A percentile compares a stretch with the other conserved stretches of the same genome.
Evolutionary conservation across 1,139 yeast species (phyloP).

Genomic region (Diutina sp.): DNA sequence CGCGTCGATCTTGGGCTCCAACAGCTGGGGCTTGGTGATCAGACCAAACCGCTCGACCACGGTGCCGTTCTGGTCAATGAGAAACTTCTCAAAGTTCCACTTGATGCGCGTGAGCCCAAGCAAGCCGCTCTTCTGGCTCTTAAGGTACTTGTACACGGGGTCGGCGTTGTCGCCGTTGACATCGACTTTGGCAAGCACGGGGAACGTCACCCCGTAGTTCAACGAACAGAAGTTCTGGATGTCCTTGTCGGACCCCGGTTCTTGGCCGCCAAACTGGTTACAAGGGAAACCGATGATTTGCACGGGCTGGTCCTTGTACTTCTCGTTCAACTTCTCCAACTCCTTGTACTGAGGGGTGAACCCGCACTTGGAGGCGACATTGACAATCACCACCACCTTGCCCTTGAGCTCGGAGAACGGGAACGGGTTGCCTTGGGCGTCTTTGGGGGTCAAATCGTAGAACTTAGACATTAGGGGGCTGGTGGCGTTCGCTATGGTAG

Average conservation of each 20-base stretch:
- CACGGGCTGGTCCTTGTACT: conserved; percentile 64
- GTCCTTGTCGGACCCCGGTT: conserved; percentile 61
- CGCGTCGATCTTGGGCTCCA: conserved; percentile 24
- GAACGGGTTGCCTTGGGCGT: conserved; percentile 46
- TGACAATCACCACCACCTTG: conserved; percentile 81
- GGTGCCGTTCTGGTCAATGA: conserved; percentile 30
- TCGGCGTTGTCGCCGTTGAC: conserved; percentile 80
- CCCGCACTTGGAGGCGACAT: conserved; percentile 88
- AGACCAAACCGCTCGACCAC: conserved; percentile 32
- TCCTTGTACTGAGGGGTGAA: conserved; percentile 75
- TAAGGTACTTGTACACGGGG: conserved; percentile 71
- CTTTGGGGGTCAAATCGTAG: conserved; percentile 41
- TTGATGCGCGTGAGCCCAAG: conserved; percentile 33
- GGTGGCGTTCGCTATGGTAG: not conserved
- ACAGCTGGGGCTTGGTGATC: conserved; percentile 26
- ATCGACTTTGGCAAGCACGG: conserved; percentile 72
- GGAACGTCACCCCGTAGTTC: conserved; percentile 59
- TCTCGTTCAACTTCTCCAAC: conserved; percentile 69
- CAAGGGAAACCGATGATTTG: conserved; percentile 83
- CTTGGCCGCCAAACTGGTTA: conserved; percentile 66
- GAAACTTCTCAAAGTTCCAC: conserved; percentile 40
- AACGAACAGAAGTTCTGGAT: conserved; percentile 29
- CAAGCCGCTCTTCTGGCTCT: conserved; percentile 33
- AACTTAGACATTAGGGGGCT: conserved; percentile 18
- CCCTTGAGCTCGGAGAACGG: conserved; percentile 66